phyloP scores from a whole-genome alignment of 1,139 yeast species.

The Tardiomyces depauwii region DNA sequence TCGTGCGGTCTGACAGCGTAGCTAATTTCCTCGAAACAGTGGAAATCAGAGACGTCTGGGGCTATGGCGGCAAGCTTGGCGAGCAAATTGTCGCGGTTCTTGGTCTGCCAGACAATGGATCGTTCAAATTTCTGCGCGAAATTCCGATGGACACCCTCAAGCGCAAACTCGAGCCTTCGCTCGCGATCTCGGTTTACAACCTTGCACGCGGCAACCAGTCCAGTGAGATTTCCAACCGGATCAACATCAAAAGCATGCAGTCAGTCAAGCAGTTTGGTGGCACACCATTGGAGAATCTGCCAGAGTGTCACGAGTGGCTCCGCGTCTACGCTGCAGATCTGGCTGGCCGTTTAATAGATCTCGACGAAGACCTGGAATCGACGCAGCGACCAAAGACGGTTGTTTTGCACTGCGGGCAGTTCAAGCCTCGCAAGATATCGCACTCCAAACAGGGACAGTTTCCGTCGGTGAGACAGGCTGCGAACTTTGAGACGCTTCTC shows the following conservation, averaged over 20 bases:
- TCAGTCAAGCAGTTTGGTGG: slow-evolving; percentile 64
- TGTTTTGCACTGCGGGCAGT: slow-evolving; percentile 17
- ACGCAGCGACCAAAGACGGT: slow-evolving; percentile 27
- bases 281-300: slow-evolving; percentile 38
- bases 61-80: slow-evolving; percentile 87
- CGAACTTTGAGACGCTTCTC: not conserved
- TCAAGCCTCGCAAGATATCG: not conserved
- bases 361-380: slow-evolving; percentile 50
- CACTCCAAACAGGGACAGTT: not conserved
- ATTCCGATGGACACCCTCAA: slow-evolving; percentile 24
- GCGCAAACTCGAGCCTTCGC: slow-evolving; percentile 31
- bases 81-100: slow-evolving; percentile 38
- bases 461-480: not conserved
- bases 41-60: slow-evolving; percentile 67
- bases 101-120: slow-evolving; percentile 19
- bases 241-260: slow-evolving; percentile 75
- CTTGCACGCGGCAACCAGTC: slow-evolving; percentile 54
- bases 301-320: slow-evolving; percentile 70
- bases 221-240: slow-evolving; percentile 43
- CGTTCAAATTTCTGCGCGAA: slow-evolving; percentile 11
- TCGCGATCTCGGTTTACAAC: slow-evolving; percentile 41
- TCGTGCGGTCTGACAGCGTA: slow-evolving; percentile 42
- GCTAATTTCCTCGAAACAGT: slow-evolving; percentile 46
- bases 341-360: slow-evolving; percentile 54
- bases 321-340: slow-evolving; percentile 76